A percentile compares a stretch with the other conserved stretches of the same genome.
These are phyloP conservation scores for Heritiera fomes DNA, from an alignment of 345 rosid species.

Conservation along the genomic window DNA sequence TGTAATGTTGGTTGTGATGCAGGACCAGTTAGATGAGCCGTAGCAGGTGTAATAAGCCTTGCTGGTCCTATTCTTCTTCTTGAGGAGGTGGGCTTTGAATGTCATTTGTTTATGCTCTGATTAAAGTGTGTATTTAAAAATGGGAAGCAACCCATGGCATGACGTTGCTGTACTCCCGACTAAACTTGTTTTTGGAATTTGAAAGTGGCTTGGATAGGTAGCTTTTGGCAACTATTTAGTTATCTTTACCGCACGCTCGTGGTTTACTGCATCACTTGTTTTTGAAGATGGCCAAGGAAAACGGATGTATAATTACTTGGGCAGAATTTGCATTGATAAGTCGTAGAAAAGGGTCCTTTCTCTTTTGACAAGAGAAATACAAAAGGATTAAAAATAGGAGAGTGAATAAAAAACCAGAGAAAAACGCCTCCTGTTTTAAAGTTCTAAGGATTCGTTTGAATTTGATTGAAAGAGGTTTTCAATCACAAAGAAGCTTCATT, in stretches of 20 bases:
- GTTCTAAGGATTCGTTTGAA: no score
- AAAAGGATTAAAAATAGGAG: not conserved
- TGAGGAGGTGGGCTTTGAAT: slow-evolving; percentile 74
- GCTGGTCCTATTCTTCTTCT: slow-evolving; percentile 43
- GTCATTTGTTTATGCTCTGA: slow-evolving; percentile 44
- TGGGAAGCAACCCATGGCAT: slow-evolving; percentile 20
- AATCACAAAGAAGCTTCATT: no score
- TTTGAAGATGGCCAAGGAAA: not conserved
- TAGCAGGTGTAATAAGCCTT: slow-evolving; percentile 32
- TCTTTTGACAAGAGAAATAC: no score
- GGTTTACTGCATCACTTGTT: not conserved
- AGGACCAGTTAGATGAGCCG: slow-evolving; percentile 83
- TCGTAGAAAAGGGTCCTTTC: not conserved
- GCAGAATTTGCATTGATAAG: not conserved
- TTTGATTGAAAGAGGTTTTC: no score
- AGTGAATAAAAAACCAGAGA: not conserved
- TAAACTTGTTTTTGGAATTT: slow-evolving; percentile 23
- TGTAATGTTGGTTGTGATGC: slow-evolving; percentile 24
- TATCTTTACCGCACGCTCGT: not conserved
- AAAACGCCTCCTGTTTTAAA: no score
- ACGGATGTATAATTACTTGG: not conserved
- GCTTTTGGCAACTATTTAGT: slow-evolving; percentile 14
- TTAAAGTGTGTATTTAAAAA: slow-evolving; percentile 33
- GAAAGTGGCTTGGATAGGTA: slow-evolving; percentile 23
- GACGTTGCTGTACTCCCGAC: slow-evolving; percentile 25